These are phyloP conservation scores for Setaria viridis DNA, from an alignment of 202 grass and related monocot genomes.

Conservation along the genomic window DNA sequence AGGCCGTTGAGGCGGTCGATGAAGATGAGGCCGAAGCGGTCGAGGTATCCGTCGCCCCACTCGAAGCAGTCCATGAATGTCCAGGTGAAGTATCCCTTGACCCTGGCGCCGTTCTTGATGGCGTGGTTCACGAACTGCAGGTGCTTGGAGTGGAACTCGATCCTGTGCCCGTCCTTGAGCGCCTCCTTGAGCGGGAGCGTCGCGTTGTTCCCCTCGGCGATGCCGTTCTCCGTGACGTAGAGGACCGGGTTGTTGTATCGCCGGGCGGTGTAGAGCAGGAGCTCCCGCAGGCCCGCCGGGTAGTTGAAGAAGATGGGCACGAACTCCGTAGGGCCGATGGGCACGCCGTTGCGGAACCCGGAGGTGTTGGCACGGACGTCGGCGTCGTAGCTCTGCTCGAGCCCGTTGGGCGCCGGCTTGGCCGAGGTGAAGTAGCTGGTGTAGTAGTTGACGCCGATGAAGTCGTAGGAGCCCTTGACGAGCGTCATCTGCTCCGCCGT, in stretches of 20 bases:
- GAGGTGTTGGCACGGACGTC: conserved; percentile 53
- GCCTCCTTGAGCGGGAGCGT: conserved; percentile 45
- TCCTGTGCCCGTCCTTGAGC: conserved; percentile 49
- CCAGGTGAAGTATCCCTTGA: conserved; percentile 61
- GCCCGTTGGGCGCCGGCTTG: conserved; percentile 25
- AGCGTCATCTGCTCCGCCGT: conserved; percentile 14
- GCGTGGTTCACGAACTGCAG: conserved; percentile 48
- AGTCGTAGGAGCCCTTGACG: conserved; percentile 52
- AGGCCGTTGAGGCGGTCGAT: conserved; percentile 48
- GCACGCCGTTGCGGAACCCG: conserved; percentile 37
- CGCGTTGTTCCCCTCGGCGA: conserved; percentile 50
- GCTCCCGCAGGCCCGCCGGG: conserved; percentile 8
- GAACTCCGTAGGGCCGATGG: conserved; percentile 50
- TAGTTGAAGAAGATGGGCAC: conserved; percentile 54
- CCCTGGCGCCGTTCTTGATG: conserved; percentile 52
- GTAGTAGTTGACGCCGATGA: conserved; percentile 78
- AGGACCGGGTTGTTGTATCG: conserved; percentile 29
- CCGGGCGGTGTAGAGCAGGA: not conserved
- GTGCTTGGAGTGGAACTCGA: conserved; percentile 51
- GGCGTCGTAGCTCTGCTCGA: conserved; percentile 28
- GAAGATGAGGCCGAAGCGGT: conserved; percentile 55
- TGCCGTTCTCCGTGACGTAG: conserved; percentile 69
- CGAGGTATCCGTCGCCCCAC: conserved; percentile 49
- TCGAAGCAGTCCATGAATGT: conserved; percentile 66
- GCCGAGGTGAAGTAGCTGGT: conserved; percentile 45